A percentile compares a stretch with the other conserved stretches of the same genome.
phyloP scores from a whole-genome alignment of 2,329 filamentous ascomycete genomes.

The Verticillium alfalfae region DNA sequence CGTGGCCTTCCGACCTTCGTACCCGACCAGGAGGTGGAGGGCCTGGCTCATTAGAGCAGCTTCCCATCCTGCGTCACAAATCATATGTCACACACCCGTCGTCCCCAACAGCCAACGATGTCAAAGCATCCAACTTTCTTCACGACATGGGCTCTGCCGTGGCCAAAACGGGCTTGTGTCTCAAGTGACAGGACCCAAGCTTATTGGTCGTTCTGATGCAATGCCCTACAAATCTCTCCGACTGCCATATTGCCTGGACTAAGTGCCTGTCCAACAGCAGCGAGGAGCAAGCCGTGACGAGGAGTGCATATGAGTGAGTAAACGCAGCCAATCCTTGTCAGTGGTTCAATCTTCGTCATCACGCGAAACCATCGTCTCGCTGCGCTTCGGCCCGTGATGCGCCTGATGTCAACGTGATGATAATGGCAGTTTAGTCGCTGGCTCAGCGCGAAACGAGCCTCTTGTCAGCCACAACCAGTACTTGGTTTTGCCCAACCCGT shows the following conservation, averaged over 20 bases:
- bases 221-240: background rate
- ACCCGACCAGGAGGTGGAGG: background rate
- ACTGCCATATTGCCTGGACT: background rate
- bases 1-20: background rate
- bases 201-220: background rate
- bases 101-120: background rate
- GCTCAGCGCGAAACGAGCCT: too few species aligned
- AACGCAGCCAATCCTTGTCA: background rate
- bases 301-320: background rate
- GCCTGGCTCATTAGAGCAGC: background rate
- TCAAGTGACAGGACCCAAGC: slow-evolving; percentile 5
- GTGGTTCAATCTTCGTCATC: background rate
- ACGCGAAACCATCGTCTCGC: too few species aligned
- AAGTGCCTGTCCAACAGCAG: background rate
- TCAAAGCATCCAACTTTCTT: background rate
- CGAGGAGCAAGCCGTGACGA: background rate
- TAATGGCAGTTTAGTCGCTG: too few species aligned
- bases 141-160: background rate
- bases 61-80: background rate
- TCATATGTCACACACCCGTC: background rate
- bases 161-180: slow-evolving; percentile 11
- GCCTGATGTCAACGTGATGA: too few species aligned
- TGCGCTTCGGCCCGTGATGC: too few species aligned
- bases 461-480: too few species aligned
- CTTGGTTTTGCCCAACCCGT: too few species aligned